Conservation (phyloP, 2,329 filamentous ascomycete genomes). For the Aspergillus carbonarius region DNA sequence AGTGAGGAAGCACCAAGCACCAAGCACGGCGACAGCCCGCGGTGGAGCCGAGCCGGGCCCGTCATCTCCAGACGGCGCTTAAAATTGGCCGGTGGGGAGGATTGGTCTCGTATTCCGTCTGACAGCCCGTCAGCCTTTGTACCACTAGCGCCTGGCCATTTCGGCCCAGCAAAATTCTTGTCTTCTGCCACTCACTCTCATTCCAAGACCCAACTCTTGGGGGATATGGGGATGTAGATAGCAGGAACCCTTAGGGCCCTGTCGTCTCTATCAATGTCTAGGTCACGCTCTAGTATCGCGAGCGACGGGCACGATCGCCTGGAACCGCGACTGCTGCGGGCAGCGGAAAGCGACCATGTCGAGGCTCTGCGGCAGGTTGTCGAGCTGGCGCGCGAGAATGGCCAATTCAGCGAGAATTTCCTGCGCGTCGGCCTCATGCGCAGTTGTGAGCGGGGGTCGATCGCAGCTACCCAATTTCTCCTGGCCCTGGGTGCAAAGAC, state of each 20-base stretch:
- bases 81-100: neutral
- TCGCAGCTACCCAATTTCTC: constrained; percentile 34
- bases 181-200: neutral
- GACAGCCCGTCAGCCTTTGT: neutral
- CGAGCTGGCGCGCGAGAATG: constrained; percentile 32
- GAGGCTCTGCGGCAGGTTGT: constrained; percentile 34
- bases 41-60: neutral
- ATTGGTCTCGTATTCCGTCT: neutral
- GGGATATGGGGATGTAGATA: neutral
- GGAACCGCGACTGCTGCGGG: constrained; percentile 43
- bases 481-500: constrained; percentile 40
- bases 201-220: neutral
- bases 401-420: constrained; percentile 39
- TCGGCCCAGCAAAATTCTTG: neutral
- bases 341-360: constrained; percentile 39
- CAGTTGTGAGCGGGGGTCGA: constrained; percentile 39
- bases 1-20: neutral
- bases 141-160: neutral
- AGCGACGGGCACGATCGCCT: constrained; percentile 40
- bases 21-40: neutral
- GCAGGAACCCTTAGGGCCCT: neutral
- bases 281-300: constrained; percentile 33
- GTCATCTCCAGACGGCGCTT: neutral
- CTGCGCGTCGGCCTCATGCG: constrained; percentile 43
- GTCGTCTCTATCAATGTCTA: constrained; percentile 17